phyloP scores from a whole-genome alignment of 2,329 filamentous ascomycete genomes.

The Claviceps pazoutovae region DNA sequence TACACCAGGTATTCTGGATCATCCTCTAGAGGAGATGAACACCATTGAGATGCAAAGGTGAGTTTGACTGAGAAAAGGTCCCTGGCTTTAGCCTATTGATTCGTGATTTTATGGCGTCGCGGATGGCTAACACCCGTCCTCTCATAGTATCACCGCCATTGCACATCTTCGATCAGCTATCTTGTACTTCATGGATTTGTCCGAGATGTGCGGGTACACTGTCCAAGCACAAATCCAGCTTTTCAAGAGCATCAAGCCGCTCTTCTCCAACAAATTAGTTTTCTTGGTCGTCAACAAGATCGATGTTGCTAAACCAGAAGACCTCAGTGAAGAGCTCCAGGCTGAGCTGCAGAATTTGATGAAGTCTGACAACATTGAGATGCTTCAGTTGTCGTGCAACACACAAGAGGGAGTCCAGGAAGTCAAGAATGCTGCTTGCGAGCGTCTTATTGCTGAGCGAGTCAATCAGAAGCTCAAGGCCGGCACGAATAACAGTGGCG shows the following conservation, averaged over 20 bases:
- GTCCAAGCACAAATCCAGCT: constrained; percentile 86
- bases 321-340: constrained; percentile 67
- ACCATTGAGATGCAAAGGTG: constrained; percentile 89
- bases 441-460: constrained; percentile 80
- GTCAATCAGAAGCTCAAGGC: constrained; percentile 95
- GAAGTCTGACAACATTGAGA: constrained; percentile 79
- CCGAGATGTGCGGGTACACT: constrained; percentile 91
- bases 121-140: neutral
- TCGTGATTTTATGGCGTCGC: neutral
- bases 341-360: constrained; percentile 65
- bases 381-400: constrained; percentile 87
- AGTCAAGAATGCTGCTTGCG: constrained; percentile 89
- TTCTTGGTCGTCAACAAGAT: constrained; percentile 99
- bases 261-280: constrained; percentile 95
- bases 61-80: neutral
- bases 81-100: neutral
- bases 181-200: constrained; percentile 95
- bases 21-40: constrained; percentile 98
- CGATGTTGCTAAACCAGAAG: constrained; percentile 75
- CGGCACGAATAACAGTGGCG: constrained; percentile 62
- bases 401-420: constrained; percentile 88
- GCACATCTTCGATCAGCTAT: constrained; percentile 91
- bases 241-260: constrained; percentile 90
- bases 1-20: constrained; percentile 95
- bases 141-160: constrained; percentile 74